phyloP scores from a whole-genome alignment of 768 basidiomycete species.

The Termitomyces sp. region DNA sequence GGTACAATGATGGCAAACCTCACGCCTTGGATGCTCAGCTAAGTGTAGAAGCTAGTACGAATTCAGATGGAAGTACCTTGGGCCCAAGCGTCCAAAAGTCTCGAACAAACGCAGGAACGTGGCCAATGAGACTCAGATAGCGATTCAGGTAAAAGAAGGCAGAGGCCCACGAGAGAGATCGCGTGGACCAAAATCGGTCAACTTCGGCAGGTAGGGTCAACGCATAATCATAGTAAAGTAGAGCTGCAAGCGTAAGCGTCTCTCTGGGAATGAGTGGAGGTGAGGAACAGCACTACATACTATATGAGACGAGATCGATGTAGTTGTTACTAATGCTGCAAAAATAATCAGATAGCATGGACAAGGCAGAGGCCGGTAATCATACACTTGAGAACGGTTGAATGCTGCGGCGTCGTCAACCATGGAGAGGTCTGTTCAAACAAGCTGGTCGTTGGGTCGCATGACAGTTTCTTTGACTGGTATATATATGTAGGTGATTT shows the following conservation, averaged over 20 bases:
- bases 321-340: too few relatives aligned
- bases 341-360: too few relatives aligned
- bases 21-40: too few relatives aligned
- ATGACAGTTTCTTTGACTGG: too few relatives aligned
- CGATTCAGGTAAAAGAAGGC: not conserved
- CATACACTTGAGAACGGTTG: not conserved
- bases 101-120: constrained; percentile 16
- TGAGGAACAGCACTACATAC: not conserved
- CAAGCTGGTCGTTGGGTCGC: too few relatives aligned
- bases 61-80: constrained; percentile 9
- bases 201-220: too few relatives aligned
- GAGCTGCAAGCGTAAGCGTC: not conserved
- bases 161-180: not conserved
- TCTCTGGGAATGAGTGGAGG: not conserved
- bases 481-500: too few relatives aligned
- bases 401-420: not conserved
- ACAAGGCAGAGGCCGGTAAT: too few relatives aligned
- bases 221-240: not conserved
- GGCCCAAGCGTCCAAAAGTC: constrained; percentile 25
- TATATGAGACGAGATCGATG: too few relatives aligned
- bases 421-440: not conserved
- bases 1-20: not conserved
- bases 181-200: not conserved
- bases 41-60: not conserved
- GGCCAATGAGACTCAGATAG: not conserved